These are phyloP conservation scores for Candida insectorum DNA, from an alignment of 805 yeast genomes.

Conservation along the genomic window DNA sequence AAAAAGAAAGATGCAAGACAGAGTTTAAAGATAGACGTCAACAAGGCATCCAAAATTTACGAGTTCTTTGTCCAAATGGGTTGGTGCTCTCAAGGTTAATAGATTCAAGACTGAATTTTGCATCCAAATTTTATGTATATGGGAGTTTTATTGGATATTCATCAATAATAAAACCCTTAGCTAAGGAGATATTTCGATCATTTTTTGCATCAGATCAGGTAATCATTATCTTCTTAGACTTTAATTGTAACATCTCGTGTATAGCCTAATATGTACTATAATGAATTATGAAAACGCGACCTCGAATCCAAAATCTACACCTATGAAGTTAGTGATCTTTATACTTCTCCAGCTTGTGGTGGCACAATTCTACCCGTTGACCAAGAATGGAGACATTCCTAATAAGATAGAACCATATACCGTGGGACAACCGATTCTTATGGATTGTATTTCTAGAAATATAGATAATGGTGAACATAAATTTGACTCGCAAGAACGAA, in stretches of 20 bases:
- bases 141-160: too few species aligned
- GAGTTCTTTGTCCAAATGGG: constrained; percentile 92
- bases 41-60: constrained; percentile 81
- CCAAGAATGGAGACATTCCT: constrained; percentile 36
- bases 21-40: constrained; percentile 76
- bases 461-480: constrained; percentile 76
- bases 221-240: too few species aligned
- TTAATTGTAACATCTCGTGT: too few species aligned
- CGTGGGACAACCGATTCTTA: constrained; percentile 39
- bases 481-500: constrained; percentile 57
- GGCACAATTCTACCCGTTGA: constrained; percentile 36
- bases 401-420: constrained; percentile 31
- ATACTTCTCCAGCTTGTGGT: constrained; percentile 9
- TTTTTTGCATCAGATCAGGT: too few species aligned
- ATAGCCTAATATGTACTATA: too few species aligned
- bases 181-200: too few species aligned
- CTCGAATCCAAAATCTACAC: not conserved
- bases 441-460: constrained; percentile 64
- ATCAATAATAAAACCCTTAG: too few species aligned
- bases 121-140: too few species aligned
- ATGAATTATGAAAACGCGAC: not conserved
- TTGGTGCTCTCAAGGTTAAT: constrained; percentile 60
- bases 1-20: constrained; percentile 86
- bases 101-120: not conserved
- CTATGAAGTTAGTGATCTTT: not conserved